phyloP scores from a whole-genome alignment of 768 basidiomycete genomes.

The Cyclocybe cylindracea region DNA sequence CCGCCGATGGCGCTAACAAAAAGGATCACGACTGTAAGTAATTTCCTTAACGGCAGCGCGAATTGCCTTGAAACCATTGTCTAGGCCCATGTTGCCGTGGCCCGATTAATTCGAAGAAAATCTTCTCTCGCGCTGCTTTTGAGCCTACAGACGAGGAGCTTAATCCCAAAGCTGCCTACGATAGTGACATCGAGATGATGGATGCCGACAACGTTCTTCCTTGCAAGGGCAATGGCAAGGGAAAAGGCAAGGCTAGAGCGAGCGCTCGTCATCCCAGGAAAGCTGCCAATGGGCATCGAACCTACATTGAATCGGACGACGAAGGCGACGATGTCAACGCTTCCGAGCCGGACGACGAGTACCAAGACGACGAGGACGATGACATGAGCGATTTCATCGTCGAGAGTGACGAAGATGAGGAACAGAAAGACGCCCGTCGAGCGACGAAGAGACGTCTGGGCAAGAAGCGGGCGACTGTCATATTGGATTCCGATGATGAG shows the following conservation, averaged over 20 bases:
- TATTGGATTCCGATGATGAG: constrained; percentile 48
- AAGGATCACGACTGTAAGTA: constrained; percentile 50
- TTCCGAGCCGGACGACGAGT: constrained; percentile 29
- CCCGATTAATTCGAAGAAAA: constrained; percentile 41
- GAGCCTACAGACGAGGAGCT: constrained; percentile 57
- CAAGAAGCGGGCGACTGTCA: constrained; percentile 37
- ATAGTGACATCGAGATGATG: constrained; percentile 31
- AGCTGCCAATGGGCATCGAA: constrained; percentile 12
- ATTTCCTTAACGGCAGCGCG: background rate
- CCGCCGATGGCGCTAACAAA: constrained; percentile 29
- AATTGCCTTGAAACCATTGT: background rate
- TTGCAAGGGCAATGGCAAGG: constrained; percentile 7
- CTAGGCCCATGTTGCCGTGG: constrained; percentile 64
- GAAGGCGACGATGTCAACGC: constrained; percentile 29
- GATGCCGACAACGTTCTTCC: constrained; percentile 17
- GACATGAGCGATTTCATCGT: constrained; percentile 56
- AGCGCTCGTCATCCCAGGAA: constrained; percentile 11
- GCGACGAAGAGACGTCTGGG: constrained; percentile 36
- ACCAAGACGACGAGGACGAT: constrained; percentile 38
- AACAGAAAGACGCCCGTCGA: constrained; percentile 46
- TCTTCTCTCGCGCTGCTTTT: constrained; percentile 63
- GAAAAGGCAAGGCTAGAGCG: constrained; percentile 31
- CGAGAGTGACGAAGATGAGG: constrained; percentile 53
- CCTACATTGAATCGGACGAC: constrained; percentile 27
- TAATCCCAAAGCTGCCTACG: constrained; percentile 13